Conservation (phyloP, 2,329 filamentous ascomycete species). For the Fusarium aywerte region DNA sequence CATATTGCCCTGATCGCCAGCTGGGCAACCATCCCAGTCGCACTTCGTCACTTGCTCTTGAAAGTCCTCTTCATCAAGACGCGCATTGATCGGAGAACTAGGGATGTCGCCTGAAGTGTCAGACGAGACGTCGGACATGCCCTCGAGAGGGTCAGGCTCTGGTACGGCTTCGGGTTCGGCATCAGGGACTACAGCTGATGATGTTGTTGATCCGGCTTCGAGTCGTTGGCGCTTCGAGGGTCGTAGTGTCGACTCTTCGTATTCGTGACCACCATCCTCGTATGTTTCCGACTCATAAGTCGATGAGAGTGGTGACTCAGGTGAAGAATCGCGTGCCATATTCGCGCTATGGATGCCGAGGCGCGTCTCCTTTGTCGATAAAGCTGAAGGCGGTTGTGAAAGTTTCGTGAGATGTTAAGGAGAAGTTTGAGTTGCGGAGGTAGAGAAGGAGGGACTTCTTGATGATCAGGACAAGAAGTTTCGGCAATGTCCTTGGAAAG, state of each 20-base stretch:
- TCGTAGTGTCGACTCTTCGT: constrained; percentile 55
- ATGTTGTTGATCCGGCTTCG: constrained; percentile 58
- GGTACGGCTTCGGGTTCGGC: constrained; percentile 59
- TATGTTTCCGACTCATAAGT: constrained; percentile 59
- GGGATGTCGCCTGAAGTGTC: constrained; percentile 90
- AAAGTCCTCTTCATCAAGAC: constrained; percentile 78
- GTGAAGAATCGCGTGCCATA: constrained; percentile 53
- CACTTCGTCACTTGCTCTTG: constrained; percentile 83
- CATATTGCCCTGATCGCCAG: constrained; percentile 81
- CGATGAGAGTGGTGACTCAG: constrained; percentile 61
- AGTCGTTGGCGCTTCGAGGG: constrained; percentile 62
- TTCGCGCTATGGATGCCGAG: constrained; percentile 38
- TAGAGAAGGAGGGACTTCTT: background rate
- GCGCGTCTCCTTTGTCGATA: constrained; percentile 39
- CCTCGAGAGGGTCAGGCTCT: constrained; percentile 65
- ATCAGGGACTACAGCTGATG: constrained; percentile 56
- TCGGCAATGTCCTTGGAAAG: constrained; percentile 8
- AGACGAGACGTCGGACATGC: constrained; percentile 80
- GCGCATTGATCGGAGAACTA: constrained; percentile 73
- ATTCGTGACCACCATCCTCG: constrained; percentile 59
- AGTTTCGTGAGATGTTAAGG: background rate
- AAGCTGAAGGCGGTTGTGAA: constrained; percentile 12
- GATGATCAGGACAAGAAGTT: constrained; percentile 3
- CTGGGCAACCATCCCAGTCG: constrained; percentile 79
- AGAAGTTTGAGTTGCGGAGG: background rate